Percentiles rank a stretch among this genome's conserved stretches.
Evolutionary conservation across 306 rosid species (phyloP).

Genomic region (Calophaca sinica): DNA sequence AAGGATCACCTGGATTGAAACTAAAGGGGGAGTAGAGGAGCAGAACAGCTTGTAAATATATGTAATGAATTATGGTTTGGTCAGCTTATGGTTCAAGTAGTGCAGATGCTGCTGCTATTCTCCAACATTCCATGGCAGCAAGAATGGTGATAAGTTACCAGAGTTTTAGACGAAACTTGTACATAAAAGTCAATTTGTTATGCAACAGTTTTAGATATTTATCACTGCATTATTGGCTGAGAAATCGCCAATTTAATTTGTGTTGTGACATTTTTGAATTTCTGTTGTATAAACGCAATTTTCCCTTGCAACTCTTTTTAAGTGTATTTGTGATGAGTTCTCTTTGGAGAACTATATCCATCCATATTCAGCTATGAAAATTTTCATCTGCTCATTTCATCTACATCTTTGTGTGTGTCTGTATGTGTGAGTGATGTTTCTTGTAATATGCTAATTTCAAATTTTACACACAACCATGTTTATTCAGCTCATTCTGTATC

Average conservation of each 20-base stretch:
- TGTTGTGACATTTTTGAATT: conserved; percentile 46
- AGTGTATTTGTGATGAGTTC: conserved; percentile 24
- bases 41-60: conserved; percentile 70
- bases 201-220: conserved; percentile 49
- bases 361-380: neutral
- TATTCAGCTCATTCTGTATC: neutral
- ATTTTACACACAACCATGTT: neutral
- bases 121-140: conserved; percentile 44
- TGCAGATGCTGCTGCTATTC: conserved; percentile 51
- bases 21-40: conserved; percentile 54
- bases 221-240: conserved; percentile 49
- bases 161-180: conserved; percentile 55
- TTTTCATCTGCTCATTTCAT: conserved; percentile 8
- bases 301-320: conserved; percentile 34
- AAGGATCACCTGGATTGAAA: conserved; percentile 41
- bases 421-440: neutral
- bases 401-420: neutral
- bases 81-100: conserved; percentile 48
- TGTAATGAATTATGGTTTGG: conserved; percentile 51
- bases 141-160: conserved; percentile 52
- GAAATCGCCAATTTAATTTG: conserved; percentile 42
- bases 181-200: conserved; percentile 56
- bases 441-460: neutral
- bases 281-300: conserved; percentile 52
- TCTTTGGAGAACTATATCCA: conserved; percentile 1